Conservation (phyloP, 2,329 filamentous ascomycete species). For the Fusarium phyllophilum region DNA sequence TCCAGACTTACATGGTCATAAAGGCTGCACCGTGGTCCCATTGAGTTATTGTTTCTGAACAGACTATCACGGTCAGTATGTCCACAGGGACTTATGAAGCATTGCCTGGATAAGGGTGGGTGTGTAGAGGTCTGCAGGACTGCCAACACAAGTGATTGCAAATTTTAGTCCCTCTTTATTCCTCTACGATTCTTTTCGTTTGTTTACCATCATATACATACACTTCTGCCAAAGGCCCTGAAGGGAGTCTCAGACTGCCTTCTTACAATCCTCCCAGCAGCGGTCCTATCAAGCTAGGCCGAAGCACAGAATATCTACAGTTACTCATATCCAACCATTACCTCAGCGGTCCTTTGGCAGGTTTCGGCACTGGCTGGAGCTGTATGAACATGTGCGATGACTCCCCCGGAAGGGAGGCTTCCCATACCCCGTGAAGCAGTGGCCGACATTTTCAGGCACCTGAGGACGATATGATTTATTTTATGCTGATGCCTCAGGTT, state of each 20-base stretch:
- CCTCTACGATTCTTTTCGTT: accelerated
- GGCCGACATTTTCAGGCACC: too few species aligned
- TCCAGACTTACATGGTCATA: neutral
- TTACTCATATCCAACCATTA: neutral
- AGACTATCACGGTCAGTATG: neutral
- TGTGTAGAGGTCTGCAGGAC: neutral
- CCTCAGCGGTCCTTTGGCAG: neutral
- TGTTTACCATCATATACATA: too few species aligned
- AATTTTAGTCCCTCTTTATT: neutral
- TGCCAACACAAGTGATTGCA: neutral
- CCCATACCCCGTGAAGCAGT: too few species aligned
- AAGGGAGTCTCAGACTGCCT: too few species aligned
- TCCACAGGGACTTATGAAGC: neutral
- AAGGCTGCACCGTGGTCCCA: neutral
- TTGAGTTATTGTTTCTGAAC: neutral
- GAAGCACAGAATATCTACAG: neutral
- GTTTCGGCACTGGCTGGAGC: neutral
- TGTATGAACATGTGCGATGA: neutral
- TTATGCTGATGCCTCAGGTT: neutral
- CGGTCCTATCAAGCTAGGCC: neutral
- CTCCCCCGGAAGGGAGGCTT: neutral
- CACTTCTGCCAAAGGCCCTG: too few species aligned
- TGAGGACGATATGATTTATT: neutral
- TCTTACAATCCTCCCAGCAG: neutral
- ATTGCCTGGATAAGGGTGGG: neutral